Conservation (phyloP, 768 basidiomycete genomes). For the Hypholoma sublateritium region DNA sequence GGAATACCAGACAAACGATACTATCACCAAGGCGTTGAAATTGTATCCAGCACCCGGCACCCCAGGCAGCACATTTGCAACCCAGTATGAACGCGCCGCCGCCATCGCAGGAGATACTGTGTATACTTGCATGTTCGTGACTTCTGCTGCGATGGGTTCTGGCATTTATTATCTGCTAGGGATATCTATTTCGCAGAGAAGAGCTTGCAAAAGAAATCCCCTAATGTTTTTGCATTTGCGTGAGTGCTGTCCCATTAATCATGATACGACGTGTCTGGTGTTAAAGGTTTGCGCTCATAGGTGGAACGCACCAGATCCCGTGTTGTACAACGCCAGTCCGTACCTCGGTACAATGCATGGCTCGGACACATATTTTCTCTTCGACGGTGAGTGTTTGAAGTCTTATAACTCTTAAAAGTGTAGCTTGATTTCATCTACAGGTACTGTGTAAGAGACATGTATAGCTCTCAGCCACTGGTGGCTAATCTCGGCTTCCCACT, state of each 20-base stretch:
- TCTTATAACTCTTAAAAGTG: not conserved
- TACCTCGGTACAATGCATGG: constrained; percentile 42
- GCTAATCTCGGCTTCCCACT: not conserved
- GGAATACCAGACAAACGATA: constrained; percentile 30
- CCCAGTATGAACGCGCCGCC: constrained; percentile 39
- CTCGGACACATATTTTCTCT: constrained; percentile 42
- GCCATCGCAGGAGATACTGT: constrained; percentile 41
- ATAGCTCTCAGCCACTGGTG: not conserved
- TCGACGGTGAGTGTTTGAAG: constrained; percentile 31
- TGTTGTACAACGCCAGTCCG: constrained; percentile 32
- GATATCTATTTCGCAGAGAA: constrained; percentile 39
- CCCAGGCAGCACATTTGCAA: constrained; percentile 34
- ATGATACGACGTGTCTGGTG: not conserved
- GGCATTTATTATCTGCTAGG: constrained; percentile 21
- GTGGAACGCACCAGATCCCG: constrained; percentile 44
- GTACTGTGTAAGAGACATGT: constrained; percentile 26
- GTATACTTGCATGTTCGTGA: constrained; percentile 42
- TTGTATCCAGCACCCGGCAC: constrained; percentile 38
- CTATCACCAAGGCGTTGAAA: constrained; percentile 31
- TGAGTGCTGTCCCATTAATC: constrained; percentile 8
- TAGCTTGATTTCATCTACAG: constrained; percentile 8
- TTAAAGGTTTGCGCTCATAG: constrained; percentile 15
- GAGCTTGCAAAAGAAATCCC: constrained; percentile 23
- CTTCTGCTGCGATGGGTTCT: not conserved
- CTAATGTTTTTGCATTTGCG: constrained; percentile 37